Evolutionary conservation across 169 alveolate genomes (phyloP).

Genomic region (Eimeria mitis): DNA sequence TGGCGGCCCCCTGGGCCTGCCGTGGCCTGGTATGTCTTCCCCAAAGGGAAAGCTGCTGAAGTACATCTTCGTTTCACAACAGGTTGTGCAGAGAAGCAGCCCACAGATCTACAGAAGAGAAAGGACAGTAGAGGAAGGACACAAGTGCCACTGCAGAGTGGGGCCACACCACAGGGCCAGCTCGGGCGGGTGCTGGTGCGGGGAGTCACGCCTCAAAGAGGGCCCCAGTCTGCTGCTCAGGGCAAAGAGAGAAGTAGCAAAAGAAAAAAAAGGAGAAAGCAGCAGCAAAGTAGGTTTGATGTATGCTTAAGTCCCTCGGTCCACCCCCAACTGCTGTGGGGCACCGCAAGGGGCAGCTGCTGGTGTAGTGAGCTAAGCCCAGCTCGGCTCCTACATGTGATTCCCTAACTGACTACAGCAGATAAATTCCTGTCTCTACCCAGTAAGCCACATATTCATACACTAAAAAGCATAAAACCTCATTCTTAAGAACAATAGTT

Average conservation of each 20-base stretch:
- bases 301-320: not conserved
- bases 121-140: constrained; percentile 10
- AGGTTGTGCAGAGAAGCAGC: constrained; percentile 6
- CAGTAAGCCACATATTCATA: too few relatives aligned
- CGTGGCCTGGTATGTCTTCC: constrained; percentile 73
- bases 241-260: constrained; percentile 5
- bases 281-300: not conserved
- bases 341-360: constrained; percentile 79
- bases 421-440: too few relatives aligned
- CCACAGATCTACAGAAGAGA: constrained; percentile 7
- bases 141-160: constrained; percentile 47
- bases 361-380: too few relatives aligned
- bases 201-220: constrained; percentile 50
- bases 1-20: constrained; percentile 77
- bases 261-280: constrained; percentile 19
- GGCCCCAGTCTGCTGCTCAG: constrained; percentile 46
- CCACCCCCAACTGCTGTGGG: constrained; percentile 61
- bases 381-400: too few relatives aligned
- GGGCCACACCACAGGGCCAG: constrained; percentile 70
- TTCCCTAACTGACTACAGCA: too few relatives aligned
- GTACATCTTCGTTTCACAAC: constrained; percentile 64
- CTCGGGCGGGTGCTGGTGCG: constrained; percentile 76
- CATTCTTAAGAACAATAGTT: too few relatives aligned
- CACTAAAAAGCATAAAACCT: too few relatives aligned
- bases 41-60: constrained; percentile 84